A percentile compares a stretch with the other conserved stretches of the same genome.
Evolutionary conservation across 140 eudicot species (phyloP).

Genomic region (Stevia rebaudiana): DNA sequence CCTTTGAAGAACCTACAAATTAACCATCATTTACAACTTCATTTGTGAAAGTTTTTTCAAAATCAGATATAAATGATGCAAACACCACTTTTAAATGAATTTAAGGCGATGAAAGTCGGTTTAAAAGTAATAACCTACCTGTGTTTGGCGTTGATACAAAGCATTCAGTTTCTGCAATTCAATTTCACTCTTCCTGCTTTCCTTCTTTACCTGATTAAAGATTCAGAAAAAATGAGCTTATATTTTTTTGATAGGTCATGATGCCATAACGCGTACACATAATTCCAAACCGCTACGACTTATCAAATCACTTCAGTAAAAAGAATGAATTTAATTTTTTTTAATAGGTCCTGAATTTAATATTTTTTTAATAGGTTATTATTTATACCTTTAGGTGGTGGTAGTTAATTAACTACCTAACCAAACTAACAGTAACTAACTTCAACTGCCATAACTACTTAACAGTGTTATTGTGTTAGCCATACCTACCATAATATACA

Average conservation of each 20-base stretch:
- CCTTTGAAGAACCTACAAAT: conserved; percentile 53
- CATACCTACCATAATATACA: too few species aligned
- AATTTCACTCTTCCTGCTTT: conserved; percentile 79
- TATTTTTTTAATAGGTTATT: too few species aligned
- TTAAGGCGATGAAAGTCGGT: not conserved
- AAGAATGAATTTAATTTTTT: too few species aligned
- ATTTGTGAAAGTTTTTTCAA: not conserved
- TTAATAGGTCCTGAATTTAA: too few species aligned
- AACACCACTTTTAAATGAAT: conserved; percentile 1
- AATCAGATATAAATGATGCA: too few species aligned
- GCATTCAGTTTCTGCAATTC: conserved; percentile 86
- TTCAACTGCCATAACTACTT: too few species aligned
- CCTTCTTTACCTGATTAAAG: conserved; percentile 61
- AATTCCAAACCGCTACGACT: not conserved
- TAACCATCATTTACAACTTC: conserved; percentile 10
- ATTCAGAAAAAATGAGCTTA: conserved; percentile 13
- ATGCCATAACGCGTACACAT: conserved; percentile 10
- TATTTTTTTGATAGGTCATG: conserved; percentile 7
- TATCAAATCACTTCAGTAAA: too few species aligned
- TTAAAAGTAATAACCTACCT: conserved; percentile 35
- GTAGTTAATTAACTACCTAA: too few species aligned
- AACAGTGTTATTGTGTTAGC: too few species aligned
- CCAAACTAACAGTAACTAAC: too few species aligned
- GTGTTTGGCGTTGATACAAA: conserved; percentile 84
- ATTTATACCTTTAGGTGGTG: too few species aligned